Conservation (phyloP, 768 basidiomycete genomes). For the Agaricus subrufescens region DNA sequence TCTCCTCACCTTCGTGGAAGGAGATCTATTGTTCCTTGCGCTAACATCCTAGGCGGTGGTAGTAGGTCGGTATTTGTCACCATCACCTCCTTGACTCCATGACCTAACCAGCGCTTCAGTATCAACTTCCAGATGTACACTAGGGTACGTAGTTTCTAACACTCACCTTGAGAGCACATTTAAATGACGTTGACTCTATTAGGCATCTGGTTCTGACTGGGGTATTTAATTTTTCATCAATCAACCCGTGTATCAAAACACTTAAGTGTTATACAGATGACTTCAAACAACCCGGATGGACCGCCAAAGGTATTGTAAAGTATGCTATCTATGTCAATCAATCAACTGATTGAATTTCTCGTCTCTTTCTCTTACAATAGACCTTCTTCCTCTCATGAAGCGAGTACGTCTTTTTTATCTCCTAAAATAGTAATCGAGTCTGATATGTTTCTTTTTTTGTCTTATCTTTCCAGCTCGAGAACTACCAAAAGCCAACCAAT, state of each 20-base stretch:
- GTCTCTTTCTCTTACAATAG: conserved; percentile 24
- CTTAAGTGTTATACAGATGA: conserved; percentile 43
- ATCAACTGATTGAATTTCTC: background rate
- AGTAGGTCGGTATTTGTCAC: conserved; percentile 36
- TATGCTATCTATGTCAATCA: background rate
- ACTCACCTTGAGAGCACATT: background rate
- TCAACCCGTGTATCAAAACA: background rate
- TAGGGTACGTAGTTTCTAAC: conserved; percentile 28
- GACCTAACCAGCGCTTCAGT: conserved; percentile 23
- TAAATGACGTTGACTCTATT: background rate
- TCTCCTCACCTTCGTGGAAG: conserved; percentile 59
- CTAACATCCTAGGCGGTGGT: conserved; percentile 37
- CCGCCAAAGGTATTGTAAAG: conserved; percentile 43
- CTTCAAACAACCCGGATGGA: conserved; percentile 71
- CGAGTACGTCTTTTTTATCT: conserved; percentile 27
- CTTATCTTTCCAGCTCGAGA: conserved; percentile 48
- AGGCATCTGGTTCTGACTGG: conserved; percentile 71
- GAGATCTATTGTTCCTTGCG: conserved; percentile 64
- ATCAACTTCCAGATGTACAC: conserved; percentile 84
- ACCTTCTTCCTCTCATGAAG: conserved; percentile 70
- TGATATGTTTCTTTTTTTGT: background rate
- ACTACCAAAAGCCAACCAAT: conserved; percentile 70
- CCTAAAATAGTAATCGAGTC: background rate
- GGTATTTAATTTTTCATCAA: conserved; percentile 30
- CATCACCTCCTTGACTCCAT: background rate